phyloP scores from a whole-genome alignment of 768 basidiomycete genomes.

The Tulasnella sp. region DNA sequence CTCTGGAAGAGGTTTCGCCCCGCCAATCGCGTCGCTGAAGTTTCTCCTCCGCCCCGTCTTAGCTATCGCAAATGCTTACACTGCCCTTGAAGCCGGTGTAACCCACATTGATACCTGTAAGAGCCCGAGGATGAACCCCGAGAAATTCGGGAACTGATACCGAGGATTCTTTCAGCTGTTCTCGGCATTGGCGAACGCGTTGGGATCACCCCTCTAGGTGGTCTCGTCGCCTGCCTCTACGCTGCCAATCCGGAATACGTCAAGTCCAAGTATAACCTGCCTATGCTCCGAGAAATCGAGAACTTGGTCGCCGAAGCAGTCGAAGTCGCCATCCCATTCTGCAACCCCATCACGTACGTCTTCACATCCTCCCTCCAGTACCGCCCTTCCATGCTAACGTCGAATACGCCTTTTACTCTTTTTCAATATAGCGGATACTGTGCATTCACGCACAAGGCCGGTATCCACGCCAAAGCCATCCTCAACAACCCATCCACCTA shows the following conservation, averaged over 20 bases:
- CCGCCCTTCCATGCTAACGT: slow-evolving; percentile 25
- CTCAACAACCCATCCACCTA: slow-evolving; percentile 98
- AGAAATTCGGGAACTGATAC: slow-evolving; percentile 16
- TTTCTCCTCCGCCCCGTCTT: neutral
- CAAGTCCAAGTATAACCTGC: slow-evolving; percentile 97
- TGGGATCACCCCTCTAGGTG: slow-evolving; percentile 96
- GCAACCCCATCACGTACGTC: slow-evolving; percentile 83
- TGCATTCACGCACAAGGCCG: slow-evolving; percentile 99
- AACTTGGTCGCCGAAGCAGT: slow-evolving; percentile 98
- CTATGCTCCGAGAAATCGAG: slow-evolving; percentile 97
- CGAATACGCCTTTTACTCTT: neutral
- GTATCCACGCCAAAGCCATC: slow-evolving; percentile 99
- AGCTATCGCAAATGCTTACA: slow-evolving; percentile 98
- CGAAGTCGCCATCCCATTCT: slow-evolving; percentile 95
- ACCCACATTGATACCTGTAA: slow-evolving; percentile 97
- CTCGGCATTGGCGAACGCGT: slow-evolving; percentile 99
- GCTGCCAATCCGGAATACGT: slow-evolving; percentile 98
- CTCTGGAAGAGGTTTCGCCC: slow-evolving; percentile 30
- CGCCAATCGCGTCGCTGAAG: slow-evolving; percentile 1
- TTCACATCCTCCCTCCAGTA: slow-evolving; percentile 27
- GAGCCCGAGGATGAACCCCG: slow-evolving; percentile 27
- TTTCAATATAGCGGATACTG: slow-evolving; percentile 76
- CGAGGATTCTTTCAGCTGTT: slow-evolving; percentile 47
- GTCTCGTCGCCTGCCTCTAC: slow-evolving; percentile 92
- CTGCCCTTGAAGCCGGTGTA: slow-evolving; percentile 95